Conservation (phyloP, 140 eudicot species). For the Bidens hawaiensis region DNA sequence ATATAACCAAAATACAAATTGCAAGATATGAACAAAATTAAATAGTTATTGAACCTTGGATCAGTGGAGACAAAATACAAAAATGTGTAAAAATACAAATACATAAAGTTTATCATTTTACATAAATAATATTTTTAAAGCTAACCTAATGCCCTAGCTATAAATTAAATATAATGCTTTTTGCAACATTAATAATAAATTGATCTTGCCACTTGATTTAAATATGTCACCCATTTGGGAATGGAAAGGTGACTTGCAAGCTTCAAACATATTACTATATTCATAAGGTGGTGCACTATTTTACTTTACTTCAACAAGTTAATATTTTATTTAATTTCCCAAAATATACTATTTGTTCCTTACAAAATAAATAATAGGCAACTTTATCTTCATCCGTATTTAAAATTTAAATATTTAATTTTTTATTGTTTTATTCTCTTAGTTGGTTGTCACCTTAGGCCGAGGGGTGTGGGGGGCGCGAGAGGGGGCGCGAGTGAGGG, state of each 20-base stretch:
- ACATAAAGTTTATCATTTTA: too few relatives aligned
- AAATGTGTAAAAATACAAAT: too few relatives aligned
- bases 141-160: neutral
- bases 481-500: too few relatives aligned
- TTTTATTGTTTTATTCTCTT: neutral
- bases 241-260: conserved; percentile 40
- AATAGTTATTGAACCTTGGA: neutral
- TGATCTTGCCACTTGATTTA: conserved; percentile 14
- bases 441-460: conserved; percentile 35
- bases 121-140: neutral
- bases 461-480: too few relatives aligned
- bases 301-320: conserved; percentile 31
- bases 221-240: conserved; percentile 15
- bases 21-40: neutral
- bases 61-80: neutral
- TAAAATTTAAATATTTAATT: neutral
- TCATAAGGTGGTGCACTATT: conserved; percentile 17
- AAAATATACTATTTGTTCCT: conserved; percentile 27
- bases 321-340: conserved; percentile 20
- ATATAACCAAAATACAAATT: neutral
- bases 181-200: neutral
- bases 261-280: conserved; percentile 19
- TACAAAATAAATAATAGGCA: conserved; percentile 19
- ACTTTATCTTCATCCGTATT: conserved; percentile 7
- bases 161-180: neutral